phyloP scores from a whole-genome alignment of 2,329 filamentous ascomycete genomes.

The Pezicula neosporulosa region DNA sequence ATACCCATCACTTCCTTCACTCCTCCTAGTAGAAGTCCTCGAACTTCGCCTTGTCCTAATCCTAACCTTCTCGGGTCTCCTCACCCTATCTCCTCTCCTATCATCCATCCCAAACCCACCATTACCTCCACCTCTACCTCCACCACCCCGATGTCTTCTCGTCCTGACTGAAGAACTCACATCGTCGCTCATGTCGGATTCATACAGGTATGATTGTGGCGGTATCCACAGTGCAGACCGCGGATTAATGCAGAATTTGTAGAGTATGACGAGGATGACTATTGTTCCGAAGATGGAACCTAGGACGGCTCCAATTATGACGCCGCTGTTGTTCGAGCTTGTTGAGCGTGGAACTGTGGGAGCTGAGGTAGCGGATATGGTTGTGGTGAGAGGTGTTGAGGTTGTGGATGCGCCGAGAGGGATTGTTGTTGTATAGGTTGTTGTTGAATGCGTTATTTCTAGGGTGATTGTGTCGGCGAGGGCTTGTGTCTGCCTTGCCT shows the following conservation, averaged over 20 bases:
- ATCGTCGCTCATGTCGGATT: background rate
- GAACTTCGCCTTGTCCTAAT: background rate
- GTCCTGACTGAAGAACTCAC: constrained; percentile 3
- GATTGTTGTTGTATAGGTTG: constrained; percentile 8
- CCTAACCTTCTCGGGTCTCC: constrained; percentile 1
- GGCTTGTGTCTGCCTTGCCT: constrained; percentile 5
- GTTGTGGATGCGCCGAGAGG: constrained; percentile 4
- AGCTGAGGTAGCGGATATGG: background rate
- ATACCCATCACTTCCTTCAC: background rate
- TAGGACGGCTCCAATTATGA: constrained; percentile 15
- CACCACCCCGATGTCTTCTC: constrained; percentile 1
- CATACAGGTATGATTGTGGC: background rate
- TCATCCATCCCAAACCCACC: background rate
- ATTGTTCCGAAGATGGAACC: constrained; percentile 28
- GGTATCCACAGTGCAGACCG: background rate
- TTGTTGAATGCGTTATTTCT: constrained; percentile 5
- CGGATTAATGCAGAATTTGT: constrained; percentile 18
- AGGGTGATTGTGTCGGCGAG: constrained; percentile 5
- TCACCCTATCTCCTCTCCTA: constrained; percentile 1
- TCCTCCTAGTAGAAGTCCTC: background rate
- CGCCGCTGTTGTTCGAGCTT: background rate
- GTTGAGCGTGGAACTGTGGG: background rate
- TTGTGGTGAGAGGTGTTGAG: background rate
- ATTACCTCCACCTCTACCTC: background rate
- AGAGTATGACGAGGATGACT: constrained; percentile 31